Conservation (phyloP, 2,329 filamentous ascomycete species). For the Orbilia oligospora region DNA sequence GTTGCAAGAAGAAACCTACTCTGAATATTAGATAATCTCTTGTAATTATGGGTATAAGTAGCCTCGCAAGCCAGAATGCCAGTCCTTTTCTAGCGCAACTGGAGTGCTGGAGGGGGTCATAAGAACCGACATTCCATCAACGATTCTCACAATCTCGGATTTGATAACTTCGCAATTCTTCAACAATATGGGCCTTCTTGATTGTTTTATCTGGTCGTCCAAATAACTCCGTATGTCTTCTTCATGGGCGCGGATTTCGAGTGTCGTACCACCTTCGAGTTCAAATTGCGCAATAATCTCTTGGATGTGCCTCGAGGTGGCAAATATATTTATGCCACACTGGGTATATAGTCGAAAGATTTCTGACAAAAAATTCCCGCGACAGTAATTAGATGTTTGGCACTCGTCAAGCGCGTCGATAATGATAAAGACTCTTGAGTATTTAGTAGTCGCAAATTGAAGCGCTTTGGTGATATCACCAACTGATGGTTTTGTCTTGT, state of each 20-base stretch:
- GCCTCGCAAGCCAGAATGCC: too few relatives aligned
- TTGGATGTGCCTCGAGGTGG: not conserved
- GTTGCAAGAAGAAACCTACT: too few relatives aligned
- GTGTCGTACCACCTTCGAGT: not conserved
- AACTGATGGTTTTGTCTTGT: not conserved
- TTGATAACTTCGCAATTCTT: slow-evolving; percentile 2
- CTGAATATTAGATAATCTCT: too few relatives aligned
- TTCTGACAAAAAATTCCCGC: not conserved
- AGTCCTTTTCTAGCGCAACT: too few relatives aligned
- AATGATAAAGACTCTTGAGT: slow-evolving; percentile 27
- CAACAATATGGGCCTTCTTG: not conserved
- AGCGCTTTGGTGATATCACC: not conserved
- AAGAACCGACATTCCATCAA: slow-evolving; percentile 31
- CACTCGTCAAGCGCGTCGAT: slow-evolving; percentile 55
- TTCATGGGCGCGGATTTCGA: slow-evolving; percentile 7
- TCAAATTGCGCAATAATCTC: slow-evolving; percentile 3
- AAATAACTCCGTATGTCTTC: slow-evolving; percentile 2
- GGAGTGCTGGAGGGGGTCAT: too few relatives aligned
- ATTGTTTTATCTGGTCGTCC: not conserved
- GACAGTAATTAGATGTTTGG: slow-evolving; percentile 10
- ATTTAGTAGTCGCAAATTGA: not conserved
- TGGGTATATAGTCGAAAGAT: not conserved
- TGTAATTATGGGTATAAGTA: too few relatives aligned
- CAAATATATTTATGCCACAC: slow-evolving; percentile 1
- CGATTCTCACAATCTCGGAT: not conserved